Percentiles rank a stretch among this genome's conserved stretches.
phyloP scores from a whole-genome alignment of 192 early-diverging fungal species.

The Backusella parvicylindrica region DNA sequence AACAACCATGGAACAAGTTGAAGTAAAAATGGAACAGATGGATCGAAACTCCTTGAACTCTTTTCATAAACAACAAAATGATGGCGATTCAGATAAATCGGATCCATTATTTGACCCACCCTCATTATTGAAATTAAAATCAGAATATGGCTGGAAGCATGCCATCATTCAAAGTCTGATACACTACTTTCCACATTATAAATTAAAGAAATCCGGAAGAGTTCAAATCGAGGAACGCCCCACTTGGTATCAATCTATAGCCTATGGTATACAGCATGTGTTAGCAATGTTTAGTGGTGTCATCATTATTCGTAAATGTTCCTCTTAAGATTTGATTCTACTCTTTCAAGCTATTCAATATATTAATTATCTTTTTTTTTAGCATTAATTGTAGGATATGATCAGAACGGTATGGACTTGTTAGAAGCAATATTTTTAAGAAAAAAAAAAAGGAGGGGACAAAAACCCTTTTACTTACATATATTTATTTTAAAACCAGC shows the following conservation, averaged over 20 bases:
- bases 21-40: neutral
- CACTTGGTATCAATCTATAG: constrained; percentile 19
- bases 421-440: neutral
- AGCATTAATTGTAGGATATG: constrained; percentile 42
- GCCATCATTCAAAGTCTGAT: neutral
- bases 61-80: neutral
- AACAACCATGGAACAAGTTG: neutral
- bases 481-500: constrained; percentile 16
- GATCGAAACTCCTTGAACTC: neutral
- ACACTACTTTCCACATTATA: constrained; percentile 33
- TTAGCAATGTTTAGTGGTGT: constrained; percentile 58
- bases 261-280: constrained; percentile 49
- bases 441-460: neutral
- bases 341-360: neutral
- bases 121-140: neutral
- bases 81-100: neutral
- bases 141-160: neutral
- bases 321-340: neutral
- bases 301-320: constrained; percentile 25
- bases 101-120: neutral
- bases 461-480: neutral
- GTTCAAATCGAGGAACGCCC: constrained; percentile 37
- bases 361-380: neutral
- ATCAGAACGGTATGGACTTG: constrained; percentile 32
- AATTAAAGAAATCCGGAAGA: constrained; percentile 20